These are phyloP conservation scores for Rhodotorula glutinis DNA, from an alignment of 1,284 basidiomycete genomes.

Conservation along the genomic window DNA sequence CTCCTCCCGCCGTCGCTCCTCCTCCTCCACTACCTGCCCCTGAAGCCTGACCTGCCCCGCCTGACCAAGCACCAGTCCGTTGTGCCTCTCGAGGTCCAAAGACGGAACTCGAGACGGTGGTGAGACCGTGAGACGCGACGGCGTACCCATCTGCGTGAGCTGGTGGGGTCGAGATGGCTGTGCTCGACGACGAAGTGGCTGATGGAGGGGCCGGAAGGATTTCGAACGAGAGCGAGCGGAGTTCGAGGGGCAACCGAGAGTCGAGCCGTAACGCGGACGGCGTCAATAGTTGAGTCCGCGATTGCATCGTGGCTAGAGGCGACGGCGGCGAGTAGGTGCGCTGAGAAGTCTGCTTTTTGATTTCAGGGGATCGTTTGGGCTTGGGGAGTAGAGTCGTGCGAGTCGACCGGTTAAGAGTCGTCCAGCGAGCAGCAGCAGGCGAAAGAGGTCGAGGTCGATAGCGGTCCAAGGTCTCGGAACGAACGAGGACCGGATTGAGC, in stretches of 20 bases:
- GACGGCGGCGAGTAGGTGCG: too few relatives aligned
- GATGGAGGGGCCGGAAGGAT: conserved; percentile 58
- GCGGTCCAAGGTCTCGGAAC: too few relatives aligned
- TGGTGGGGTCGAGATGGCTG: conserved; percentile 14
- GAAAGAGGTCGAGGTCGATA: too few relatives aligned
- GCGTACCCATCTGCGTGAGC: conserved; percentile 65
- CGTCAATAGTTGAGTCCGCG: conserved; percentile 34
- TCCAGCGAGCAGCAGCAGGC: too few relatives aligned
- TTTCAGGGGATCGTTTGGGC: too few relatives aligned
- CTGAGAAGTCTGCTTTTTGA: too few relatives aligned
- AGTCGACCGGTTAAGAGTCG: too few relatives aligned
- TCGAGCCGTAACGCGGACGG: conserved; percentile 64
- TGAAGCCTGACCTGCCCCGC: not conserved
- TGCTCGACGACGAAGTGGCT: not conserved
- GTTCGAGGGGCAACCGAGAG: conserved; percentile 81
- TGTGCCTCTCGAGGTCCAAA: conserved; percentile 86
- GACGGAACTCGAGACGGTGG: conserved; percentile 78
- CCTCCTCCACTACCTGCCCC: conserved; percentile 52
- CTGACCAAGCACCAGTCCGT: conserved; percentile 29
- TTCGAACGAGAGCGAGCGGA: conserved; percentile 76
- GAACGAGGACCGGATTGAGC: too few relatives aligned
- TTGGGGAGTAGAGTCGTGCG: too few relatives aligned
- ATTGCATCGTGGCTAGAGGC: conserved; percentile 15
- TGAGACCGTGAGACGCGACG: conserved; percentile 80
- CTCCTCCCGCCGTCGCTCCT: conserved; percentile 55